Conservation (phyloP, 1,284 basidiomycete genomes). For the Ustilago esculenta region DNA sequence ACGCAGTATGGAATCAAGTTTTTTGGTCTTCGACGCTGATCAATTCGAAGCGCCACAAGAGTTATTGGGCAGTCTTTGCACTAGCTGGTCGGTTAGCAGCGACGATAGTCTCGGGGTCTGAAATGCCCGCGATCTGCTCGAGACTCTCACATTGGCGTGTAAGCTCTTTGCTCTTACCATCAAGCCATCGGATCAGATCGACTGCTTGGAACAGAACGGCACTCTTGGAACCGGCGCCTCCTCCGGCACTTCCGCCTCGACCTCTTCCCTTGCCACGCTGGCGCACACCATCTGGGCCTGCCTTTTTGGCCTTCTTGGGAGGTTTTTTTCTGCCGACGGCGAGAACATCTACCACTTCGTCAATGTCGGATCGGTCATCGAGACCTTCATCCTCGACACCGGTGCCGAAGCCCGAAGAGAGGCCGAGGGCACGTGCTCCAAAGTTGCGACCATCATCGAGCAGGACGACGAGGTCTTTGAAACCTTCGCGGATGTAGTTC, state of each 20-base stretch:
- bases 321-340: constrained; percentile 50
- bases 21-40: too few relatives aligned
- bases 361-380: constrained; percentile 60
- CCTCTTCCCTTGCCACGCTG: constrained; percentile 62
- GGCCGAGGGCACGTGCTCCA: constrained; percentile 63
- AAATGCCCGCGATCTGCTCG: constrained; percentile 43
- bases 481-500: constrained; percentile 64
- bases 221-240: constrained; percentile 62
- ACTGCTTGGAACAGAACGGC: constrained; percentile 66
- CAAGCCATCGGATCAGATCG: constrained; percentile 63
- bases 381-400: constrained; percentile 65
- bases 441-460: constrained; percentile 61
- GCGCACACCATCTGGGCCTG: constrained; percentile 39
- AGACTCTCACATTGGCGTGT: constrained; percentile 51
- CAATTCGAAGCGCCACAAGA: neutral
- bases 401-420: constrained; percentile 61
- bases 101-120: constrained; percentile 35
- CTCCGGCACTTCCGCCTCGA: constrained; percentile 62
- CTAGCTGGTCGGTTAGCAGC: constrained; percentile 28
- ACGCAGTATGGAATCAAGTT: too few relatives aligned
- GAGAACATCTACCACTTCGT: constrained; percentile 53
- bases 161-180: constrained; percentile 54
- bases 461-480: constrained; percentile 63
- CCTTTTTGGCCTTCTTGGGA: constrained; percentile 51
- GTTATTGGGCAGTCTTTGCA: constrained; percentile 19